phyloP scores from a whole-genome alignment of 768 basidiomycete species.

The Mrakia gelida region DNA sequence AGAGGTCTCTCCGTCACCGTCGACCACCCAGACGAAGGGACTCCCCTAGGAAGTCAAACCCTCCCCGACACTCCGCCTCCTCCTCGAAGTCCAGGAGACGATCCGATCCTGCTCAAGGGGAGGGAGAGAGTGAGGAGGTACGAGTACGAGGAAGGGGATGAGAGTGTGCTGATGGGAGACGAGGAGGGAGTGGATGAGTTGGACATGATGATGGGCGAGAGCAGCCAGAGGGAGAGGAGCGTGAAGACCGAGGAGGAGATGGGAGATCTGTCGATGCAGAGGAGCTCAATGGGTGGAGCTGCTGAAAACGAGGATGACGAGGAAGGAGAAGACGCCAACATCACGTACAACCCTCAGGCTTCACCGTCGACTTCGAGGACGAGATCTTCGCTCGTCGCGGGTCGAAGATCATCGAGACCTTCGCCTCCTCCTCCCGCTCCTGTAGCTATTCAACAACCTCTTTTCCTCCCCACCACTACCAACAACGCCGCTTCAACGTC shows the following conservation, averaged over 20 bases:
- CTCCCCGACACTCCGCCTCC: conserved; percentile 27
- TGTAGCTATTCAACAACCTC: background rate
- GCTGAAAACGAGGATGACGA: background rate
- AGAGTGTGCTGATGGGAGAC: background rate
- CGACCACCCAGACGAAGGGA: background rate
- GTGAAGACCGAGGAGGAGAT: background rate
- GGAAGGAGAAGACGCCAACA: conserved; percentile 21
- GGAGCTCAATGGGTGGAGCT: background rate
- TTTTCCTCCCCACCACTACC: background rate
- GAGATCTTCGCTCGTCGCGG: background rate
- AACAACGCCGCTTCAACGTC: background rate
- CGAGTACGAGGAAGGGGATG: background rate
- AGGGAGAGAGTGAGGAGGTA: background rate
- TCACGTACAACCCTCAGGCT: conserved; percentile 16
- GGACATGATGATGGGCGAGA: background rate
- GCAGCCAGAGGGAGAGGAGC: background rate
- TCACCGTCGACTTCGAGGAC: background rate
- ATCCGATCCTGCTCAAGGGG: conserved; percentile 26
- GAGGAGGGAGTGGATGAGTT: conserved; percentile 17
- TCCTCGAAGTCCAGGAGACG: conserved; percentile 27
- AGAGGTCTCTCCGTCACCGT: background rate
- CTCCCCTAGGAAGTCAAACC: background rate
- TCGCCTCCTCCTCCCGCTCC: background rate
- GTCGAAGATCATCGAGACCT: background rate
- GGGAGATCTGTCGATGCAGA: conserved; percentile 13